Conservation (phyloP, 495 filamentous ascomycete genomes). For the Neurospora sp. region DNA sequence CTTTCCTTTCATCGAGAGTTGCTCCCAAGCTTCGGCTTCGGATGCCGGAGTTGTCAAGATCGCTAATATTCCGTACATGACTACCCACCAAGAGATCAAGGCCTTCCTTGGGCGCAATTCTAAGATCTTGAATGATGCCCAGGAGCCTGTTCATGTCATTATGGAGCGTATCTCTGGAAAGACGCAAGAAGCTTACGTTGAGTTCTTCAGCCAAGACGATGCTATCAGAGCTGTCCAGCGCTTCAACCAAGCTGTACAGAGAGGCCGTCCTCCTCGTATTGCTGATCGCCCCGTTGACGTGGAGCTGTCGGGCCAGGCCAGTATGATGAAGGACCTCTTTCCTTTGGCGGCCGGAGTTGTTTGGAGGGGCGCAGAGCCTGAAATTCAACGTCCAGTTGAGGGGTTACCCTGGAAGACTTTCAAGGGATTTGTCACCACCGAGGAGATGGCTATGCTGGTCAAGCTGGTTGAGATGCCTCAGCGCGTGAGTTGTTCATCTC, state of each 20-base stretch:
- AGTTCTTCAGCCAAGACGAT: conserved; percentile 47
- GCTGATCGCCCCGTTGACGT: conserved; percentile 58
- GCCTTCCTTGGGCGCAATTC: conserved; percentile 63
- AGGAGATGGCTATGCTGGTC: conserved; percentile 57
- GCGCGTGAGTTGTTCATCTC: conserved; percentile 43
- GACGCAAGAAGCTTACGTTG: conserved; percentile 67
- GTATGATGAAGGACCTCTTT: conserved; percentile 58
- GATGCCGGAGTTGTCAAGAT: conserved; percentile 25
- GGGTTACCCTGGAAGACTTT: conserved; percentile 55
- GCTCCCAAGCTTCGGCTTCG: conserved; percentile 4
- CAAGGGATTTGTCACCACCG: conserved; percentile 55
- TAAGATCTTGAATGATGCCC: conserved; percentile 42
- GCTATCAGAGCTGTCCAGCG: conserved; percentile 45
- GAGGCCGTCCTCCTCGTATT: conserved; percentile 43
- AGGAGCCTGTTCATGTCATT: conserved; percentile 66
- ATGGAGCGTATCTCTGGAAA: conserved; percentile 73
- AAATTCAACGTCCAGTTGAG: conserved; percentile 24
- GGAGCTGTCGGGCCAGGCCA: conserved; percentile 47
- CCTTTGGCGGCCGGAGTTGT: conserved; percentile 52
- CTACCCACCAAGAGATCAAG: conserved; percentile 56
- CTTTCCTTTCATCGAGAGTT: conserved; percentile 35
- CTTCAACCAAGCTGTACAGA: conserved; percentile 19
- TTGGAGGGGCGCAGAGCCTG: conserved; percentile 46
- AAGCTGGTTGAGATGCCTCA: conserved; percentile 60
- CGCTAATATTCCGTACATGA: conserved; percentile 51